phyloP scores from a whole-genome alignment of 139 green algal genomes.

The Gonium pectorale region DNA sequence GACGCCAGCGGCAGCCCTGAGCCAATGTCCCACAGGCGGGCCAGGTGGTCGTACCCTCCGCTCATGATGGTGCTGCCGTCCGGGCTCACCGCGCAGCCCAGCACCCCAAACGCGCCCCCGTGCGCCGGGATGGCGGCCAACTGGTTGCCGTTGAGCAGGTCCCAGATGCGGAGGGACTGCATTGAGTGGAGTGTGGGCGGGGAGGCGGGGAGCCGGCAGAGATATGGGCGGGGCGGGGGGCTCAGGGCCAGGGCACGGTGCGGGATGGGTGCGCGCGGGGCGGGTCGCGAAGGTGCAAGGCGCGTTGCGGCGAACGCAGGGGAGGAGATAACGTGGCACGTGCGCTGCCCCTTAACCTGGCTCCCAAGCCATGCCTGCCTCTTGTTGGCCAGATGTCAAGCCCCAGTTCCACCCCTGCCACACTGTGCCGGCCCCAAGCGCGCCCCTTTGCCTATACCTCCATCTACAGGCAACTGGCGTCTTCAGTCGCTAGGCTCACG shows the following conservation, averaged over 20 bases:
- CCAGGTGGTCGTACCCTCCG: conserved; percentile 40
- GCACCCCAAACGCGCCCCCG: conserved; percentile 27
- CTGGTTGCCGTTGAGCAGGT: conserved; percentile 24
- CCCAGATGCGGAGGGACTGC: conserved; percentile 34
- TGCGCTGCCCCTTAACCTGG: too few species aligned
- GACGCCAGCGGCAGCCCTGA: conserved; percentile 23
- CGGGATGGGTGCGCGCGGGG: too few species aligned
- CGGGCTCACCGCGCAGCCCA: not conserved
- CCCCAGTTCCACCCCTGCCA: not conserved
- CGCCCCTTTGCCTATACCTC: too few species aligned
- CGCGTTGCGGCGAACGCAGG: too few species aligned
- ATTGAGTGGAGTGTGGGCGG: too few species aligned
- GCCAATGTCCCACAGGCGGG: conserved; percentile 36
- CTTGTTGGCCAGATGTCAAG: not conserved
- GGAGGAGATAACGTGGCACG: too few species aligned
- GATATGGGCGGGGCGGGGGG: not conserved
- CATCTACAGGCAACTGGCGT: too few species aligned
- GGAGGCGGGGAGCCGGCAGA: too few species aligned
- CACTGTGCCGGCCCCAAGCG: too few species aligned
- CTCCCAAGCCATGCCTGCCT: too few species aligned
- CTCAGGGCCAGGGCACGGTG: not conserved
- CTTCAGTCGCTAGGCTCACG: too few species aligned
- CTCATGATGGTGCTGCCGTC: conserved; percentile 20
- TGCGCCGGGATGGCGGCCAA: conserved; percentile 32
- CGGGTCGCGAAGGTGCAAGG: too few species aligned